A percentile compares a stretch with the other conserved stretches of the same genome.
These are phyloP conservation scores for Zasmidium angulare DNA, from an alignment of 2,329 filamentous ascomycete species.

Conservation along the genomic window DNA sequence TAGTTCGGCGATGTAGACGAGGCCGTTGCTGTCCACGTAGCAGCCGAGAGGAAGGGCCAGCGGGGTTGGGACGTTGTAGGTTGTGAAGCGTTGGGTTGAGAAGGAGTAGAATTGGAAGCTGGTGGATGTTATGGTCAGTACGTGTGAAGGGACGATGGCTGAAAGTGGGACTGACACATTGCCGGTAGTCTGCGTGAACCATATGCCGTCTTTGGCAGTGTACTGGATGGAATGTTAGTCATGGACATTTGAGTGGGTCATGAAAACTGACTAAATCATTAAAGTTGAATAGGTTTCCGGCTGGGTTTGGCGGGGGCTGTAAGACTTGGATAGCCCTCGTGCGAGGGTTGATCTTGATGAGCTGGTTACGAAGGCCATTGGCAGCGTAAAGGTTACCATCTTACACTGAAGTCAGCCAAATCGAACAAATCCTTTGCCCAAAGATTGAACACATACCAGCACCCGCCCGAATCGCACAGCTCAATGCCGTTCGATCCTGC, in stretches of 20 bases:
- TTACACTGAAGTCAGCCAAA: neutral
- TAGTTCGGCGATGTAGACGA: slow-evolving; percentile 19
- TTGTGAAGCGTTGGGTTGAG: slow-evolving; percentile 11
- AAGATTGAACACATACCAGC: neutral
- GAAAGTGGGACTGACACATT: slow-evolving; percentile 3
- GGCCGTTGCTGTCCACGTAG: slow-evolving; percentile 16
- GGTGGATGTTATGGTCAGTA: slow-evolving; percentile 8
- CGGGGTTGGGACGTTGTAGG: slow-evolving; percentile 15
- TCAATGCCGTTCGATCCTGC: slow-evolving; percentile 18
- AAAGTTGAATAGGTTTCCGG: slow-evolving; percentile 24
- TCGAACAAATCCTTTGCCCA: too few species aligned
- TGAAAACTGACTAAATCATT: too few species aligned
- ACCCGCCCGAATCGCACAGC: slow-evolving; percentile 10
- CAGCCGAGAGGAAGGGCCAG: slow-evolving; percentile 19
- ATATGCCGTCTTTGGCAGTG: slow-evolving; percentile 24
- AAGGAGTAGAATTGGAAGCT: slow-evolving; percentile 13
- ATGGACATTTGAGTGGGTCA: too few species aligned
- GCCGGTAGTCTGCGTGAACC: slow-evolving; percentile 26
- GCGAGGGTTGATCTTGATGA: slow-evolving; percentile 21
- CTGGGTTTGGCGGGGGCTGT: slow-evolving; percentile 15
- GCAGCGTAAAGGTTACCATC: slow-evolving; percentile 26
- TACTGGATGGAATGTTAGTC: too few species aligned
- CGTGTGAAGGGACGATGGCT: slow-evolving; percentile 3
- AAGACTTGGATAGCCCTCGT: slow-evolving; percentile 7
- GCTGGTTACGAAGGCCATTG: slow-evolving; percentile 28